Evolutionary conservation across 2,329 filamentous ascomycete species (phyloP).

Genomic region (Colletotrichum sp.): DNA sequence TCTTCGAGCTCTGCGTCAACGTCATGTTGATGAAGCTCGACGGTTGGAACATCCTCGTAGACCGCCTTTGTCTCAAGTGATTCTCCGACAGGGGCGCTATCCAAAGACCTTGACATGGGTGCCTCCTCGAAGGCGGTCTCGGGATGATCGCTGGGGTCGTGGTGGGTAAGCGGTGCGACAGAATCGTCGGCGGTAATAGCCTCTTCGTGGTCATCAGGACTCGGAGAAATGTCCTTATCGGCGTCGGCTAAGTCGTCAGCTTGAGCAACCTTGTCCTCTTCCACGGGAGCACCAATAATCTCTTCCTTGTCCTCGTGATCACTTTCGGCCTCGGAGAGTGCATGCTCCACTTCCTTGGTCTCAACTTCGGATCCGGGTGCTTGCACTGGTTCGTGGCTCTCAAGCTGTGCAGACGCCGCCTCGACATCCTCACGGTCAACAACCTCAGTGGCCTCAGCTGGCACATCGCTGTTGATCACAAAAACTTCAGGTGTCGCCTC

Average conservation of each 20-base stretch:
- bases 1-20: not conserved
- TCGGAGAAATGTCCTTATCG: not conserved
- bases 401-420: not conserved
- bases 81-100: not conserved
- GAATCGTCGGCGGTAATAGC: not conserved
- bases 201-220: not conserved
- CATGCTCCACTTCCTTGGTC: not conserved
- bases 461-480: not conserved
- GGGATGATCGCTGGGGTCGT: not conserved
- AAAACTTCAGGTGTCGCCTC: not conserved
- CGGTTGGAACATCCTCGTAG: not conserved
- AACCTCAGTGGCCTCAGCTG: not conserved
- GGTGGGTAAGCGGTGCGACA: not conserved
- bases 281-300: not conserved
- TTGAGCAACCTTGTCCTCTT: not conserved
- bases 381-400: not conserved
- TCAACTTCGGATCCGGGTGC: not conserved
- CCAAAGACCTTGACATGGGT: not conserved
- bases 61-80: not conserved
- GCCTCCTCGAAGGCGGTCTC: not conserved
- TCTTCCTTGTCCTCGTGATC: not conserved
- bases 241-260: not conserved
- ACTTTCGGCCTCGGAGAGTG: not conserved
- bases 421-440: not conserved
- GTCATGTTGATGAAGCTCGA: not conserved